phyloP scores from a whole-genome alignment of 164 flowering plant species.

The Platanus orientalis region DNA sequence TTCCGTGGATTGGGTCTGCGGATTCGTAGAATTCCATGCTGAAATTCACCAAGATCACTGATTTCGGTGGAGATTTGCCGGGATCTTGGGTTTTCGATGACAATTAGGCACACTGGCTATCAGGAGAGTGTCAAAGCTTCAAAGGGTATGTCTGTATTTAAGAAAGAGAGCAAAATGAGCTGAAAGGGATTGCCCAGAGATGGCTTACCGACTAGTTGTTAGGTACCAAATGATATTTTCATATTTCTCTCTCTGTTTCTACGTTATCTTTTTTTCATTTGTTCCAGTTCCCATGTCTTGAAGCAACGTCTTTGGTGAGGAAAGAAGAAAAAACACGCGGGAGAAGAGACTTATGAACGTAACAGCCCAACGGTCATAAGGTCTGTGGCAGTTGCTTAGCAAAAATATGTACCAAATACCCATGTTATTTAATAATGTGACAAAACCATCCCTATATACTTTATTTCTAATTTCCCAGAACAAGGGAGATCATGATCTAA shows the following conservation, averaged over 20 bases:
- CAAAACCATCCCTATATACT: too few relatives aligned
- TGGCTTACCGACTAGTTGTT: slow-evolving; percentile 54
- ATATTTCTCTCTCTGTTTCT: slow-evolving; percentile 6
- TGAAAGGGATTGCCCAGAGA: slow-evolving; percentile 13
- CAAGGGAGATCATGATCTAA: too few relatives aligned
- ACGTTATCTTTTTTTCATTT: not conserved
- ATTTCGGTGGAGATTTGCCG: too few relatives aligned
- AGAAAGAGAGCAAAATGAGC: slow-evolving; percentile 14
- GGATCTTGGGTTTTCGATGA: not conserved
- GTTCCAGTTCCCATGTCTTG: slow-evolving; percentile 36
- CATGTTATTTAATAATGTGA: too few relatives aligned
- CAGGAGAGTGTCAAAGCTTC: not conserved
- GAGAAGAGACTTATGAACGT: slow-evolving; percentile 13
- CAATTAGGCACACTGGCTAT: not conserved
- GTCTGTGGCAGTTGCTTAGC: too few relatives aligned
- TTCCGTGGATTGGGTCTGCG: slow-evolving; percentile 4
- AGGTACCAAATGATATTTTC: slow-evolving; percentile 4
- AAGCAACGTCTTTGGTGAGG: slow-evolving; percentile 40
- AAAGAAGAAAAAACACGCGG: slow-evolving; percentile 17
- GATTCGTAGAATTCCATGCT: slow-evolving; percentile 8
- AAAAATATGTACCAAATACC: too few relatives aligned
- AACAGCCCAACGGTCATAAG: slow-evolving; percentile 20
- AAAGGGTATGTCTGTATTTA: slow-evolving; percentile 8
- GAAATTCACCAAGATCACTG: not conserved
- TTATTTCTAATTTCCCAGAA: too few relatives aligned